Base-by-base conservation (phyloP, 768 basidiomycete genomes). In the Phanerodontia chrysosporium region DNA sequence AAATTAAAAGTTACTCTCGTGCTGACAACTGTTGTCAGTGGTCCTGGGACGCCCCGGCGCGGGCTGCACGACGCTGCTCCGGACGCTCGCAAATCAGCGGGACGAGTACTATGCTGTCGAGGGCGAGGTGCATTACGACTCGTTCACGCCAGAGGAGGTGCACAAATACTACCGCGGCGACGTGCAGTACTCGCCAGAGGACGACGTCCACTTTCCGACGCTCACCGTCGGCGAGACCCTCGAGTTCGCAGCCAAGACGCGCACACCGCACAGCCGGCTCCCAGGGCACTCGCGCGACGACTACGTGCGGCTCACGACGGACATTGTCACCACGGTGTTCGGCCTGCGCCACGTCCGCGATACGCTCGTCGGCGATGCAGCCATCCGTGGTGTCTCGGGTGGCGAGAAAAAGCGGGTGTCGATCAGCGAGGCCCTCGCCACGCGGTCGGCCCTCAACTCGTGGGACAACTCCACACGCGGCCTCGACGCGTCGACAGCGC, bases 1-100 rank as follows among this genome's bases (percentile, higher is more conserved):
- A n/a, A n/a, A n/a, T n/a, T n/a, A n/a, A n/a, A n/a, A n/a, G n/a
- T n/a, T n/a, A n/a, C n/a, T n/a, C n/a, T n/a, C n/a, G n/a, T n/a
- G n/a, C n/a, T n/a, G n/a, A n/a, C n/a, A n/a, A n/a, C n/a, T n/a
- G n/a, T n/a, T n/a, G n/a, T n/a, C 65, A 89, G 89, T 95, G 16
- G 92, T 94, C 10, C 80, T 95, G 25, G 93, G 93, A n/a, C 81
- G 91, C 32, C 93, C 93, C 0, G 89, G 89, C 18, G 85, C 90
- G 0, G 93, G 94, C 2, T 95, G 93, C 69, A 86, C 81, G 30
- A 92, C 94, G 0, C 78, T 97, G 52, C 81, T 97, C 55, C 92
- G 92, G 70, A 80, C 81, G 0, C 80, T 96, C 55, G 81, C 93
- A 16, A 95, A 95, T 68, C 84, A 86, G 64, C 82, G 86, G 1